phyloP scores from a whole-genome alignment of 2,329 filamentous ascomycete genomes.

The Epichloe aotearoae region DNA sequence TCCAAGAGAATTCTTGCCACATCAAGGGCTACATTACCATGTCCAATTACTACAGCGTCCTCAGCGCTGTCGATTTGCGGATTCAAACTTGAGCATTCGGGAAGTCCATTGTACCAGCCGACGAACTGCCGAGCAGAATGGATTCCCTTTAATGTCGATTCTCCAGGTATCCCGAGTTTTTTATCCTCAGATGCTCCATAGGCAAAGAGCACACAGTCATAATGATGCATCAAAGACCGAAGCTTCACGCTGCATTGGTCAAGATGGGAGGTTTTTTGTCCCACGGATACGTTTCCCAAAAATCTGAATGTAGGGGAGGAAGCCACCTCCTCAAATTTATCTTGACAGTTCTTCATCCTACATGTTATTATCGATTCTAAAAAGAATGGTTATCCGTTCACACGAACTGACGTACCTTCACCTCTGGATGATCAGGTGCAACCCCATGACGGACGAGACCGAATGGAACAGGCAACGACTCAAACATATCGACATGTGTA shows the following conservation, averaged over 20 bases:
- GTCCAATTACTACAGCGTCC: constrained; percentile 77
- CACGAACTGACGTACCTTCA: constrained; percentile 55
- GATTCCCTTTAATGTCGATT: constrained; percentile 57
- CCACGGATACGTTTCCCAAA: constrained; percentile 77
- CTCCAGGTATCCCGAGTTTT: constrained; percentile 64
- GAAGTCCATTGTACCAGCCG: constrained; percentile 95
- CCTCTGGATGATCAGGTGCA: constrained; percentile 95
- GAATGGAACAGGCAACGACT: constrained; percentile 82
- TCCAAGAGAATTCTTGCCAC: constrained; percentile 79
- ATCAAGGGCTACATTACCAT: constrained; percentile 93
- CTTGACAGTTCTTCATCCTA: constrained; percentile 66
- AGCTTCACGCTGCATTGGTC: constrained; percentile 47
- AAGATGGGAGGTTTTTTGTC: constrained; percentile 29
- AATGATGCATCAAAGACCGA: constrained; percentile 58
- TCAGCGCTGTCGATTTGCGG: constrained; percentile 65
- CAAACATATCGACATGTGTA: constrained; percentile 86
- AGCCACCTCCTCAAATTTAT: constrained; percentile 84
- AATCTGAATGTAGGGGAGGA: constrained; percentile 74
- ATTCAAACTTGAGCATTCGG: constrained; percentile 60
- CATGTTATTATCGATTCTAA: constrained; percentile 1
- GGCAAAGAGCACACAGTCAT: constrained; percentile 83
- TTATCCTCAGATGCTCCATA: constrained; percentile 85
- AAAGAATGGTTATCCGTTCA: background rate
- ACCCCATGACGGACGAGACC: constrained; percentile 89
- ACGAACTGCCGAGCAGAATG: constrained; percentile 89